A percentile compares a stretch with the other conserved stretches of the same genome.
Conservation (phyloP, 257 asterid genomes). For the Datura wrightii region DNA sequence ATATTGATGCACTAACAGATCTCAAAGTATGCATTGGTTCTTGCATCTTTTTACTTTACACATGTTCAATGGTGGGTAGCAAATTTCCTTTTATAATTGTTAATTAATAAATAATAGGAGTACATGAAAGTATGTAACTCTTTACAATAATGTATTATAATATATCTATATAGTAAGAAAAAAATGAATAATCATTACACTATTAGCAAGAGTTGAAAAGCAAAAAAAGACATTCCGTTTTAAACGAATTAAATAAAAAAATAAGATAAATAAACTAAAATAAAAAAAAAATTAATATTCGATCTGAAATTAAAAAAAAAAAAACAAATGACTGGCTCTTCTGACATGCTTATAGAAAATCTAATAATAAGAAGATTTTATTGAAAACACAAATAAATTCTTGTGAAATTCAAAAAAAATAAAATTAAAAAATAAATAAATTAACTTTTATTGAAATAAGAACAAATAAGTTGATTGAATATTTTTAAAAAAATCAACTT, state of each 20-base stretch:
- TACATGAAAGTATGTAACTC: neutral
- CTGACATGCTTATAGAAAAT: too few species aligned
- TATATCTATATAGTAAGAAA: neutral
- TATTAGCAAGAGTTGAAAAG: neutral
- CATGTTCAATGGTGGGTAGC: constrained; percentile 5
- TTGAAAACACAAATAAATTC: too few species aligned
- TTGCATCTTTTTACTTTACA: neutral
- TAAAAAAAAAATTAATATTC: too few species aligned
- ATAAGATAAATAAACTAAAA: too few species aligned
- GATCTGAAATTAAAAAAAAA: too few species aligned
- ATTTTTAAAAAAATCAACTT: neutral
- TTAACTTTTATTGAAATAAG: neutral
- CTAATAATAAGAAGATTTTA: too few species aligned
- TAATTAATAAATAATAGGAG: neutral
- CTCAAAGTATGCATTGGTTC: neutral
- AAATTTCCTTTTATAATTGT: neutral
- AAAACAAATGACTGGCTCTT: too few species aligned
- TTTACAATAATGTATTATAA: neutral
- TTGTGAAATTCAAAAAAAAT: too few species aligned
- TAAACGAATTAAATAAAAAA: too few species aligned
- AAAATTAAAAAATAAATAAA: too few species aligned
- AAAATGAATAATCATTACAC: neutral
- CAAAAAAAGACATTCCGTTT: too few species aligned
- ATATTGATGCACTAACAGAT: neutral
- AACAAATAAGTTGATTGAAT: neutral